phyloP scores from a whole-genome alignment of 192 early-diverging fungal genomes.

The Backusella parvicylindrica region DNA sequence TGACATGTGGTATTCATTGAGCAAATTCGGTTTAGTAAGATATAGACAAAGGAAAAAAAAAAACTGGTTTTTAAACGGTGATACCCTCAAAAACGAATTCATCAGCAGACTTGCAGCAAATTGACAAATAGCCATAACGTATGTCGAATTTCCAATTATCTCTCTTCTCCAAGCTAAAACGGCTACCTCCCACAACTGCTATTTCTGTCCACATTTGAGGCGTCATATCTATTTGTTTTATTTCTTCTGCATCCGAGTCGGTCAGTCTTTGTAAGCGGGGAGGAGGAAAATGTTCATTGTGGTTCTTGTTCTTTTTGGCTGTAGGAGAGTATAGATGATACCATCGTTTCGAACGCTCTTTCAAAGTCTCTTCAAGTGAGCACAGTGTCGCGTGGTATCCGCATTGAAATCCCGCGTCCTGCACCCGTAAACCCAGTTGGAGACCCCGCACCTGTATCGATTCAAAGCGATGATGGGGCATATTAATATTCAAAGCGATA shows the following conservation, averaged over 20 bases:
- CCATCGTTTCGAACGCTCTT: not conserved
- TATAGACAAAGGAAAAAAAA: not conserved
- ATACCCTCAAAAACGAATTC: constrained; percentile 2
- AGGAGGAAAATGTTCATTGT: not conserved
- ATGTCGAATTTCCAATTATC: constrained; percentile 1
- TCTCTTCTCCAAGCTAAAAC: not conserved
- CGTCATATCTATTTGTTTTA: not conserved
- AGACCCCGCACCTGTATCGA: not conserved
- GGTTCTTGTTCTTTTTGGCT: not conserved
- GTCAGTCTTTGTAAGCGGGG: not conserved
- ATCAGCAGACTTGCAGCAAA: not conserved
- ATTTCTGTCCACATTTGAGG: not conserved
- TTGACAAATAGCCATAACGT: not conserved
- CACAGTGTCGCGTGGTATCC: not conserved
- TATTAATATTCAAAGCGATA: constrained; percentile 1
- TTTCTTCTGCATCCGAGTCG: not conserved
- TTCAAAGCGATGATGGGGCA: constrained; percentile 3
- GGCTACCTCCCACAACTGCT: not conserved
- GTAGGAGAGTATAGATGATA: constrained; percentile 8
- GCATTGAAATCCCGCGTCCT: constrained; percentile 8
- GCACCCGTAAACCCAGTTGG: constrained; percentile 1
- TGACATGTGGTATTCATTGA: not conserved
- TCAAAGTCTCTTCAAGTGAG: constrained; percentile 4
- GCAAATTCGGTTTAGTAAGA: not conserved
- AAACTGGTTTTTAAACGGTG: not conserved